A percentile compares a stretch with the other conserved stretches of the same genome.
phyloP scores from a whole-genome alignment of 495 filamentous ascomycete species.

The Penicillium egyptiacum region DNA sequence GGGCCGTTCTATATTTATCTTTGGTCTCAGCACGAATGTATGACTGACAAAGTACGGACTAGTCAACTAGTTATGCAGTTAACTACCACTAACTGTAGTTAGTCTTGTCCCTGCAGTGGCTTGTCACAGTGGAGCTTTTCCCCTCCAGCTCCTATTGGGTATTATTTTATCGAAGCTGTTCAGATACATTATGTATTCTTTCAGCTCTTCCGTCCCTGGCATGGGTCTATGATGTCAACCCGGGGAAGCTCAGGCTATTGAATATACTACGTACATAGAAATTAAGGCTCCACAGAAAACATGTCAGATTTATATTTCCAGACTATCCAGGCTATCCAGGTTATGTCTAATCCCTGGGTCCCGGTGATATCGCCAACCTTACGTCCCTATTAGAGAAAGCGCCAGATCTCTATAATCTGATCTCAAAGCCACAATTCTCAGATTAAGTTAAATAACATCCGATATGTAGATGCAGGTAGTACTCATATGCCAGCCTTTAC shows the following conservation, averaged over 20 bases:
- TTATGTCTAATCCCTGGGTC: background rate
- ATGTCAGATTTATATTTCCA: background rate
- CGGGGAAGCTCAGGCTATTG: conserved; percentile 1
- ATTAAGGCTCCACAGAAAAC: background rate
- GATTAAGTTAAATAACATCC: background rate
- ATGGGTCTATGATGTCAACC: conserved; percentile 10
- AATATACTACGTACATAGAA: background rate
- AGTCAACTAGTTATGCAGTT: no score
- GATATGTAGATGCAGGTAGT: background rate
- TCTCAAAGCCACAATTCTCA: background rate
- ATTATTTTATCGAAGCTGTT: background rate
- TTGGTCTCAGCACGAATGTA: background rate
- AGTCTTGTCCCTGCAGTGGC: conserved; percentile 9
- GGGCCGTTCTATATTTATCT: conserved; percentile 13
- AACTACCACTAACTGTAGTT: background rate
- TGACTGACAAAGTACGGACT: no score
- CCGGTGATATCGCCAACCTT: conserved; percentile 5
- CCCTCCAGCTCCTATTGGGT: background rate
- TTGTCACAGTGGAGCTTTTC: conserved; percentile 6
- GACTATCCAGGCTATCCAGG: background rate
- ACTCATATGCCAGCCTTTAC: background rate
- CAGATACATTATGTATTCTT: no score
- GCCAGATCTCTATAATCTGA: background rate
- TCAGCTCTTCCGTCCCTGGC: background rate
- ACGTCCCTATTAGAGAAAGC: background rate